Evolutionary conservation across 2,329 filamentous ascomycete species (phyloP), one percentile per base, ranked within the genome.

Genomic region (Exophiala bonariae): DNA sequence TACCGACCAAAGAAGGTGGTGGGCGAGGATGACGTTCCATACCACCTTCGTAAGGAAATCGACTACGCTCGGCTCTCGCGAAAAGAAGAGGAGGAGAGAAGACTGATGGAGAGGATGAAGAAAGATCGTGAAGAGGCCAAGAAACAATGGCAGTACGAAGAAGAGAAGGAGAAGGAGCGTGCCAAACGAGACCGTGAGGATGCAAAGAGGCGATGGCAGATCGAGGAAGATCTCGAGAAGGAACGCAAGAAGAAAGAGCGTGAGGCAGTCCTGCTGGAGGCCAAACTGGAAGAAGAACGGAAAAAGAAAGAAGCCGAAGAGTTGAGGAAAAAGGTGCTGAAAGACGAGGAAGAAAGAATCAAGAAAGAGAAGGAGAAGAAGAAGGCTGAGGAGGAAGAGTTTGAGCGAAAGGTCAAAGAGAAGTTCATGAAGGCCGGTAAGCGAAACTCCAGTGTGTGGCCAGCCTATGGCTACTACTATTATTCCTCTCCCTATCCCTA

Each of bases 351-450:
- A 16, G 59, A 63, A 28, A 68, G 65, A 22, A 65, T 71, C 40
- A 73, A 80, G 57, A 67, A 70, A 11, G 74, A 78, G 46, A 75
- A 75, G 43, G 61, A 65, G 18, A 66, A 70, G 31, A 72, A 66
- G 55, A 75, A 78, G 53, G 68, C 71, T 53, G 71, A 73, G 49
- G 72, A 76, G 46, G 71, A 70, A 44, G 77, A 82, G 57, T 82
- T 67, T 39, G 50, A 62, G 23, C 62, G 68, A 31, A 64, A 67
- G 39, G 60, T 74, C 30, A 65, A 63, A 44, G 50, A 62, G 33
- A 64, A 70, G 31, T 67, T 73, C 42, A 53, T 51, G 50, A 54
- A 52, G 38, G 52, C 47, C 34, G 56, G 57, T 50, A 52, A 41
- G 53, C 34, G n/a, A 38, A 30, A 26, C 23, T 11, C 23, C 23